Conservation (phyloP, 78 protist species). For the Dictyostelium discoideum region DNA sequence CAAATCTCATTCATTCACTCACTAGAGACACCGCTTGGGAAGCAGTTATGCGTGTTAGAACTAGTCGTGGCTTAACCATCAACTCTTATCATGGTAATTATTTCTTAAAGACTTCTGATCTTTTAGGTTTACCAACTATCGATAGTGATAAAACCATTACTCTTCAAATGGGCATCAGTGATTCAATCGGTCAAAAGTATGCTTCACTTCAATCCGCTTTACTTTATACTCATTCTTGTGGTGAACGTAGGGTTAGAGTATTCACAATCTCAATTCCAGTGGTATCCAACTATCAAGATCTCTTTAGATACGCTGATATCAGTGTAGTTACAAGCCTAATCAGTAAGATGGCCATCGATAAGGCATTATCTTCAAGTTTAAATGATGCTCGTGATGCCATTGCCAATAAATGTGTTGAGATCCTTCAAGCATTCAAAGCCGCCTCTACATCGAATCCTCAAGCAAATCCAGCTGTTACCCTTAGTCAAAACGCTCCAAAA, state of each 20-base stretch:
- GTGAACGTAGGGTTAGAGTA: constrained; percentile 90
- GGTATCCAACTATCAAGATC: not conserved
- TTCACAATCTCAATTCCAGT: constrained; percentile 76
- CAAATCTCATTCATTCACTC: constrained; percentile 56
- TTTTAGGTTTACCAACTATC: constrained; percentile 80
- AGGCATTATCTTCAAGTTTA: constrained; percentile 59
- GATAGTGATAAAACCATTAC: constrained; percentile 83
- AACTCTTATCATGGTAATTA: constrained; percentile 83
- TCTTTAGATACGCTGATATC: constrained; percentile 67
- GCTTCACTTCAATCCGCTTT: constrained; percentile 82
- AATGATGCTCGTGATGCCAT: constrained; percentile 83
- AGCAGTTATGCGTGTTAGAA: constrained; percentile 89
- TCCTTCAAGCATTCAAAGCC: constrained; percentile 56
- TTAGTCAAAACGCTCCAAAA: constrained; percentile 47
- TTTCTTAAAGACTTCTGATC: constrained; percentile 75
- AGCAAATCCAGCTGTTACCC: constrained; percentile 6
- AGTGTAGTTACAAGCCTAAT: constrained; percentile 63
- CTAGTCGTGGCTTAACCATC: constrained; percentile 61
- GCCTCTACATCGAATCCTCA: not conserved
- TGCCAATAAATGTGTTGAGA: constrained; percentile 71
- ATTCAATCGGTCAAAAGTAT: constrained; percentile 23
- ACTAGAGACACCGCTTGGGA: constrained; percentile 84
- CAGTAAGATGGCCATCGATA: constrained; percentile 86
- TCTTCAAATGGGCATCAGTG: constrained; percentile 61
- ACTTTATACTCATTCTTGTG: constrained; percentile 83